Percentiles rank a stretch among this genome's conserved stretches.
Evolutionary conservation across 345 rosid species (phyloP).

Genomic region (Nephelium lappaceum): DNA sequence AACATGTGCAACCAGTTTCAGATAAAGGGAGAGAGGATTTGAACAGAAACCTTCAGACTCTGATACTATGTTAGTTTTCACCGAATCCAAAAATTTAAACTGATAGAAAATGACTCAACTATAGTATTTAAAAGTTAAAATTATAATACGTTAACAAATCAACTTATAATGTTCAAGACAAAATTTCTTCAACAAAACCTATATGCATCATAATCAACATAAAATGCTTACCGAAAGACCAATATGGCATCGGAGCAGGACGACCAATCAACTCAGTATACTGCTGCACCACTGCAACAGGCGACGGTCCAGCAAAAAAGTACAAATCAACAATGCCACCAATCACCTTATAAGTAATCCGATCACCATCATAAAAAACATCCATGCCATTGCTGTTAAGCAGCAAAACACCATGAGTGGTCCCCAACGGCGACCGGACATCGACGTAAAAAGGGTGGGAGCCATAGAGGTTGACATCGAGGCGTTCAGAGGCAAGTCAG

Average conservation of each 20-base stretch:
- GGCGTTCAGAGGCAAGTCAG: neutral
- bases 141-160: too few species aligned
- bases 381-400: slow-evolving; percentile 39
- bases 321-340: slow-evolving; percentile 51
- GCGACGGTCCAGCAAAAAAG: slow-evolving; percentile 43
- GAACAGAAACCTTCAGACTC: too few species aligned
- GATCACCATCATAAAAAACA: slow-evolving; percentile 36
- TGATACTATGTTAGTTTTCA: too few species aligned
- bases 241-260: slow-evolving; percentile 60
- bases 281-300: slow-evolving; percentile 44
- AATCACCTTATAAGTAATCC: slow-evolving; percentile 47
- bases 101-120: too few species aligned
- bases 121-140: too few species aligned
- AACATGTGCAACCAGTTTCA: too few species aligned
- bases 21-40: too few species aligned
- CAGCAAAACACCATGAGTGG: slow-evolving; percentile 35
- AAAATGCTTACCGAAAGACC: slow-evolving; percentile 40
- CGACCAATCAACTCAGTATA: slow-evolving; percentile 49
- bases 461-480: neutral
- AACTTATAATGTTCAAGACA: neutral
- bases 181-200: neutral
- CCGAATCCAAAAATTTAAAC: too few species aligned
- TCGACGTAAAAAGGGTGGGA: neutral
- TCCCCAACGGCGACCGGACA: neutral
- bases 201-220: too few species aligned